phyloP scores from a whole-genome alignment of 352 stramenopile genomes.

The Globisporangium cylindrosporum region DNA sequence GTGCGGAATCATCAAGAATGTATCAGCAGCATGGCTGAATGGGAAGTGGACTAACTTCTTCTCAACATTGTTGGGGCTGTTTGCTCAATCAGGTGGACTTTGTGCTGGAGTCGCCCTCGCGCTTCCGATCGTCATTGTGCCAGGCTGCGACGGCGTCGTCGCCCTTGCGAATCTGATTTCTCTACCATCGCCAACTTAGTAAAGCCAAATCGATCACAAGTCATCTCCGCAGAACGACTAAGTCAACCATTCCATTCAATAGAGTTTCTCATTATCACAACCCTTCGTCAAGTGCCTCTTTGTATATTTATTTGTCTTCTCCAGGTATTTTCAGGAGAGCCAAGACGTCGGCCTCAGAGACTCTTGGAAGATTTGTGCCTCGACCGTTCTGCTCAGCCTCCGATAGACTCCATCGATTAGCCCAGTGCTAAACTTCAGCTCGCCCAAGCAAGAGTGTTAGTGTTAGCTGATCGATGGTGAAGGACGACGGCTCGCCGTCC shows the following conservation, averaged over 20 bases:
- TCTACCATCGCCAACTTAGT: too few species aligned
- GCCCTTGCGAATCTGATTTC: constrained; percentile 1
- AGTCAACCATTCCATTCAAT: not conserved
- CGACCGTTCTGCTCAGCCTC: not conserved
- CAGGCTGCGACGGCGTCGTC: constrained; percentile 31
- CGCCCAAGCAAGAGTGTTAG: not conserved
- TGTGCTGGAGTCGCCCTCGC: constrained; percentile 46
- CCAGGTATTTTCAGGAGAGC: not conserved
- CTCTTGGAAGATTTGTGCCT: not conserved
- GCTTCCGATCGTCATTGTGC: constrained; percentile 66
- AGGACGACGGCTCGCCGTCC: not conserved
- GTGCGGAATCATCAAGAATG: constrained; percentile 19
- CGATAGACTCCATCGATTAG: too few species aligned
- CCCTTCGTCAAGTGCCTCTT: too few species aligned
- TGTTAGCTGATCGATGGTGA: constrained; percentile 7
- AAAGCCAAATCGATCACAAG: not conserved
- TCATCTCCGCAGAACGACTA: not conserved
- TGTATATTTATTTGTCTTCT: not conserved
- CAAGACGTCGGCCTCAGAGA: too few species aligned
- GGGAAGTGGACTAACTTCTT: not conserved
- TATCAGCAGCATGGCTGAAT: not conserved
- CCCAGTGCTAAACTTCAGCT: not conserved
- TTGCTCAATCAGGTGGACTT: constrained; percentile 58
- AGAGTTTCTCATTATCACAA: not conserved
- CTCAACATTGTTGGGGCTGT: not conserved